phyloP scores from a whole-genome alignment of 2,329 filamentous ascomycete genomes.

The Hypoxylon rubiginosum region DNA sequence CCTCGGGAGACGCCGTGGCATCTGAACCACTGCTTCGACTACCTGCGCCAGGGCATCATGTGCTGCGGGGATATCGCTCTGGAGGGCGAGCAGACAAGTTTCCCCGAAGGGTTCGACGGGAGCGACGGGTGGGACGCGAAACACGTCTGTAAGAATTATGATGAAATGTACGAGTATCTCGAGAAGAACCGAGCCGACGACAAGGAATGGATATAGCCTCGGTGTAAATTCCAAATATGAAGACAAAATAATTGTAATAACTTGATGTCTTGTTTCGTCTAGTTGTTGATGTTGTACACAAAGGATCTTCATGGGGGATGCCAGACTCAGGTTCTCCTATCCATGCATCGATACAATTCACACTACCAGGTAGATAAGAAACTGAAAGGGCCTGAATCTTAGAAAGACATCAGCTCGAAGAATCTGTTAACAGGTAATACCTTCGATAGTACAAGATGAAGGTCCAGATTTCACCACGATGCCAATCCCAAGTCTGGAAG shows the following conservation, averaged over 20 bases:
- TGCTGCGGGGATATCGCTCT: slow-evolving; percentile 50
- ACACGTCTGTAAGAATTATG: slow-evolving; percentile 59
- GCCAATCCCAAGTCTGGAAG: no score
- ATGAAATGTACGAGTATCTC: slow-evolving; percentile 53
- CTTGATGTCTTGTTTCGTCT: neutral
- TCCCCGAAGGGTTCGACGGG: slow-evolving; percentile 54
- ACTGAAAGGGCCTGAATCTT: no score
- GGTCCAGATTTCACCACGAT: no score
- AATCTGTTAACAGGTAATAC: no score
- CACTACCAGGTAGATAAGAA: no score
- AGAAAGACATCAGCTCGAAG: no score
- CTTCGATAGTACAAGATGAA: no score
- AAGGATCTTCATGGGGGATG: no score
- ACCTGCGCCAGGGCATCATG: slow-evolving; percentile 48
- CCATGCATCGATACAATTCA: no score
- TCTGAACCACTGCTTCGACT: slow-evolving; percentile 54
- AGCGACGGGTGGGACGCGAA: slow-evolving; percentile 60
- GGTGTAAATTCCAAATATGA: neutral
- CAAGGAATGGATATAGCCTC: slow-evolving; percentile 54
- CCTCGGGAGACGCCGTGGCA: slow-evolving; percentile 55
- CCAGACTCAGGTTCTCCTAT: no score
- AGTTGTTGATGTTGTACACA: neutral
- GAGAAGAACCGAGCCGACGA: slow-evolving; percentile 54
- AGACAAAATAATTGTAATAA: neutral
- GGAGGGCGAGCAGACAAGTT: slow-evolving; percentile 57